These are phyloP conservation scores for Atkinsonella texensis DNA, from an alignment of 2,329 filamentous ascomycete genomes.

Conservation along the genomic window DNA sequence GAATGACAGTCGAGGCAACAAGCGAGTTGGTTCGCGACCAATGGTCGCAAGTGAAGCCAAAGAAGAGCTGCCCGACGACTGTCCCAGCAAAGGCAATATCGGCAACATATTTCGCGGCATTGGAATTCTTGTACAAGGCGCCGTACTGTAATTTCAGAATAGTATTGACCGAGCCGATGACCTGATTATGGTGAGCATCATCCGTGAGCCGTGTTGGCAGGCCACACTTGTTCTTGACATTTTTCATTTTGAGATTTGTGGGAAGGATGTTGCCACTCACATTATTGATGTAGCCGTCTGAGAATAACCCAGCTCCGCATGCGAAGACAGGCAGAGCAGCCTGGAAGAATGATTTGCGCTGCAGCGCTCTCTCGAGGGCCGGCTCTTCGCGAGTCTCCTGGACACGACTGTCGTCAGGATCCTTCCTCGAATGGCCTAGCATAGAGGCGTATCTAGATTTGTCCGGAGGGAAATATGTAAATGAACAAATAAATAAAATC, in stretches of 20 bases:
- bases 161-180: slow-evolving; percentile 80
- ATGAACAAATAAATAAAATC: background rate
- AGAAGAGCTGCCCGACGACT: slow-evolving; percentile 68
- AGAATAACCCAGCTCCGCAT: slow-evolving; percentile 82
- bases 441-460: background rate
- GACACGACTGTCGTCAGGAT: background rate
- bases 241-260: background rate
- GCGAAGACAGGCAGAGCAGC: slow-evolving; percentile 58
- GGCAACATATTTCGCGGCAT: slow-evolving; percentile 60
- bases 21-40: slow-evolving; percentile 78
- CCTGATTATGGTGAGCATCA: slow-evolving; percentile 30
- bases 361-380: slow-evolving; percentile 5
- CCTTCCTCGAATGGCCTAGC: background rate
- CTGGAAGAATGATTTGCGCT: slow-evolving; percentile 12
- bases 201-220: background rate
- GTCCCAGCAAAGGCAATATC: slow-evolving; percentile 82
- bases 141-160: slow-evolving; percentile 59
- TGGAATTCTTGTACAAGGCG: slow-evolving; percentile 53
- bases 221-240: background rate
- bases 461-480: background rate
- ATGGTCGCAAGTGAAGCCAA: slow-evolving; percentile 71
- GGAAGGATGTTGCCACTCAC: slow-evolving; percentile 28
- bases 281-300: slow-evolving; percentile 85
- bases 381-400: slow-evolving; percentile 1
- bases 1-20: slow-evolving; percentile 67